Percentiles rank a stretch among this genome's conserved stretches.
phyloP scores from a whole-genome alignment of 2,329 filamentous ascomycete species.

The Fusarium concolor region DNA sequence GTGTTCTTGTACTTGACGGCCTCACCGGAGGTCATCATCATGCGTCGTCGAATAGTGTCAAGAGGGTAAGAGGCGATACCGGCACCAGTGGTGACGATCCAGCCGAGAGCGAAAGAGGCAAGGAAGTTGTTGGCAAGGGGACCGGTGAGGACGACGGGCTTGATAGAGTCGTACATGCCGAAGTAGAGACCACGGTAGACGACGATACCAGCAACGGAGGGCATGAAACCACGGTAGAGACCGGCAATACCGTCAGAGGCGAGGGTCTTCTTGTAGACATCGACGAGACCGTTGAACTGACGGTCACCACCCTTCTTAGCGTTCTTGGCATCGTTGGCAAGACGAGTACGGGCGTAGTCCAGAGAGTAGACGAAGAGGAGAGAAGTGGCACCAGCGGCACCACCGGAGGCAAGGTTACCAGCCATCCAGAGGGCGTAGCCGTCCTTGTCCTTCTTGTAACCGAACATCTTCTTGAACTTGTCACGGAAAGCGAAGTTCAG shows the following conservation, averaged over 20 bases:
- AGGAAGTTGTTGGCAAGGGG: conserved; percentile 97
- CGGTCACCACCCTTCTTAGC: conserved; percentile 96
- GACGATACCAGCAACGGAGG: conserved; percentile 98
- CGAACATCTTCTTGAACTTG: conserved; percentile 99
- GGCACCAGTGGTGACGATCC: conserved; percentile 99
- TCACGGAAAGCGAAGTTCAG: conserved; percentile 99
- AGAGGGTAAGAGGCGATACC: conserved; percentile 99
- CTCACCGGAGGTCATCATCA: conserved; percentile 99
- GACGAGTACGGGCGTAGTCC: conserved; percentile 99
- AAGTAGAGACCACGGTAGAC: conserved; percentile 99
- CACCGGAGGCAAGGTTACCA: conserved; percentile 99
- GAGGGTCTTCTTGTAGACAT: conserved; percentile 99
- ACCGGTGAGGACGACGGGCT: conserved; percentile 96
- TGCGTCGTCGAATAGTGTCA: conserved; percentile 99
- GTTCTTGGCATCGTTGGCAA: conserved; percentile 99
- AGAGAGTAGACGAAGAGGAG: conserved; percentile 99
- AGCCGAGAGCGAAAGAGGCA: conserved; percentile 98
- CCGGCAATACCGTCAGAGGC: conserved; percentile 98
- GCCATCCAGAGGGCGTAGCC: conserved; percentile 99
- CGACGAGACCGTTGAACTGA: conserved; percentile 99
- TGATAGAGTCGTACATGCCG: conserved; percentile 99
- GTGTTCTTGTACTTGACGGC: conserved; percentile 99
- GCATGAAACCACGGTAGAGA: conserved; percentile 99
- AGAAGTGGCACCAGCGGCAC: conserved; percentile 99
- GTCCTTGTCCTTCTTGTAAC: conserved; percentile 99